phyloP scores from a whole-genome alignment of 164 flowering plant species.

The Vitis vinifera region ASM3070453v1 NC_081820.1:24240501-24241000 shows the following conservation, averaged over 20 bases:
- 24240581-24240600: too few relatives aligned
- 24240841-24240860: constrained; percentile 33
- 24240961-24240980: constrained; percentile 16
- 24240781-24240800: constrained; percentile 65
- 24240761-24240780: constrained; percentile 69
- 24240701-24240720: not conserved
- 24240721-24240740: not conserved
- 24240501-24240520: too few relatives aligned
- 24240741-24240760: not conserved
- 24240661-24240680: too few relatives aligned
- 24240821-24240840: constrained; percentile 54
- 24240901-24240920: constrained; percentile 8
- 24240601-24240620: too few relatives aligned
- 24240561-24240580: too few relatives aligned
- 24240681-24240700: not conserved
- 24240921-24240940: constrained; percentile 15
- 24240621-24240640: too few relatives aligned
- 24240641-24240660: too few relatives aligned
- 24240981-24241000: constrained; percentile 21
- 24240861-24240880: not conserved
- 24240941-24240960: not conserved
- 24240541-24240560: too few relatives aligned
- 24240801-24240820: constrained; percentile 71
- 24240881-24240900: constrained; percentile 3
- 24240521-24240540: too few relatives aligned